Evolutionary conservation across 2,329 filamentous ascomycete species (phyloP), one percentile per base, ranked within the genome.

Genomic region (Alternaria alternata): DNA sequence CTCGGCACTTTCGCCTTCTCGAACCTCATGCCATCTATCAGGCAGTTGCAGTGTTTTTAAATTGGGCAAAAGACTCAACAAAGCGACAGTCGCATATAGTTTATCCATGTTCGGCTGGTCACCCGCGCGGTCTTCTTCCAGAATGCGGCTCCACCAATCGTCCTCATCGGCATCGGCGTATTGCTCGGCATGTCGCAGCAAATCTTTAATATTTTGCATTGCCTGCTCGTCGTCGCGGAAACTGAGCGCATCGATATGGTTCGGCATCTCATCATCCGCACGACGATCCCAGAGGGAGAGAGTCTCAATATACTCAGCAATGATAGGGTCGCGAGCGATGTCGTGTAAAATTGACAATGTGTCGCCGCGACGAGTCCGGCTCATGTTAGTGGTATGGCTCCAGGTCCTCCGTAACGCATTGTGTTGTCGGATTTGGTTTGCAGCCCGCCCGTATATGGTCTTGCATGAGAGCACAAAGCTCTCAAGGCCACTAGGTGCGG

Each of bases 401-500:
- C 75, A 76, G 53, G 54, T 60, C 36, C 62, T 66, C 36, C 63
- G 72, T 11, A 75, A 54, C 4, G 59, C 42, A 43, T 76, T 76
- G 60, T 78, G 75, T 1, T 63, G 66, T 6, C 62, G 43, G 11
- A 77, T 71, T 24, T 75, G 72, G 6, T 68, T 59, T 7, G 44
- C 54, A 3, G 75, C 72, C 28, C 71, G 71, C 24, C 44, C 53
- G 46, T 75, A 67, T 2, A 77, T 57, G 7, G 70, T 65, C 47
- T 73, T 75, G 52, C 73, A 78, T 11, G 69, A 62, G 9, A 78
- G 68, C 4, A 68, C 73, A 41, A 78, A 71, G 43, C 57, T 61
- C 55, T 77, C 71, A 8, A 78, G 55, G 8, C 73, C 73, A 39
- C 41, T 24, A 6, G 75, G 74, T 8, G 68, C 59, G 11, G 72